Conservation (phyloP, 768 basidiomycete genomes). For the Mrakia gelida region DNA sequence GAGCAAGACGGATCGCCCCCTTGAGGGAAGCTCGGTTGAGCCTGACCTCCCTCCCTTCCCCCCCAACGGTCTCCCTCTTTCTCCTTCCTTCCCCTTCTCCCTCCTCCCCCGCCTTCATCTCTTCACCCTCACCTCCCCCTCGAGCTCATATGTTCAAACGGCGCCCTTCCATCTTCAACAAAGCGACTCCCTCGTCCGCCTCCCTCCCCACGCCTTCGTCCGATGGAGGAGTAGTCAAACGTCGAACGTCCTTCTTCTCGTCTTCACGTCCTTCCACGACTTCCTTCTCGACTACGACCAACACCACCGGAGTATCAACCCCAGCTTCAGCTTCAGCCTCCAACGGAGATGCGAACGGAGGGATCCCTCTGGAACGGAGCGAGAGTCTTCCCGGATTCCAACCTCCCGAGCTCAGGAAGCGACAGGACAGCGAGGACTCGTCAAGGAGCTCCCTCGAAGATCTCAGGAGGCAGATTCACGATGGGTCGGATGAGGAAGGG, state of each 20-base stretch:
- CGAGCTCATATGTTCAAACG: constrained; percentile 21
- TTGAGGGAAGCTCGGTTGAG: no score
- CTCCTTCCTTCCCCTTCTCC: background rate
- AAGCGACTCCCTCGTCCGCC: background rate
- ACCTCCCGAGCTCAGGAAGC: background rate
- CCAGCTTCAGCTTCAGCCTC: background rate
- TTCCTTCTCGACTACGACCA: background rate
- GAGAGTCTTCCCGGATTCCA: background rate
- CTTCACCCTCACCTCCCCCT: background rate
- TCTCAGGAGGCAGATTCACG: background rate
- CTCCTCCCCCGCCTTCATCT: background rate
- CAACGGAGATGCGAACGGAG: background rate
- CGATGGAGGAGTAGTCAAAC: background rate
- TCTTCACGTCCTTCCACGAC: background rate
- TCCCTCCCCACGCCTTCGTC: background rate
- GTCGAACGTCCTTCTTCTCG: background rate
- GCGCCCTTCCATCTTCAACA: constrained; percentile 9
- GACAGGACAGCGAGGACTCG: background rate
- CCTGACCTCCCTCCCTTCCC: background rate
- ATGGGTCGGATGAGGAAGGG: background rate
- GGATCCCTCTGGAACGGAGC: background rate
- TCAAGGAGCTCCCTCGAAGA: background rate
- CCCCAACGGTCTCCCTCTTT: background rate
- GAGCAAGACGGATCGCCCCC: no score
- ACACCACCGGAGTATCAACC: background rate